These are phyloP conservation scores for Ichthyophthirius multifiliis DNA, from an alignment of 169 alveolate genomes.

Conservation along the genomic window DNA sequence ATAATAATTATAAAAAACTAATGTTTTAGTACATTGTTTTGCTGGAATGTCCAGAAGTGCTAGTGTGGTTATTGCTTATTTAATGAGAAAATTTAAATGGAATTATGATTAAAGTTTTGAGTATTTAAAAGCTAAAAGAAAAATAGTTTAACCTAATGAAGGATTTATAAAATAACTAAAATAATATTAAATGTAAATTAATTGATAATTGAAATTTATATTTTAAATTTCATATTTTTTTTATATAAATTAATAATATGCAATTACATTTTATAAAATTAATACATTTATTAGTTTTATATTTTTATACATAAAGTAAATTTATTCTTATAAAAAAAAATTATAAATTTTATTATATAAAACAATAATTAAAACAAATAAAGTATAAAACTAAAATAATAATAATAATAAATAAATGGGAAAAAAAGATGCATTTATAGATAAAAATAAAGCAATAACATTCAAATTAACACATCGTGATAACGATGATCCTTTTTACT, in stretches of 20 bases:
- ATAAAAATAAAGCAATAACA: not conserved
- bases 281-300: too few relatives aligned
- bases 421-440: not conserved
- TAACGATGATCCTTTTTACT: not conserved
- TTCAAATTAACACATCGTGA: not conserved
- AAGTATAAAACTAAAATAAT: not conserved
- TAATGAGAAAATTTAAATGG: conserved; percentile 27
- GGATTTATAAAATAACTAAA: not conserved
- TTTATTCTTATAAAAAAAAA: too few relatives aligned
- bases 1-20: not conserved
- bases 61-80: conserved; percentile 34
- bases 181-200: not conserved
- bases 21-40: conserved; percentile 35
- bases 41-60: conserved; percentile 47
- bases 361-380: too few relatives aligned
- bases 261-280: too few relatives aligned
- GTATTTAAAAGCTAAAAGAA: not conserved
- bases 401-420: not conserved
- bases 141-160: not conserved
- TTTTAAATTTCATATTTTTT: too few relatives aligned
- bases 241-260: too few relatives aligned
- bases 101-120: not conserved
- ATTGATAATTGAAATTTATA: too few relatives aligned
- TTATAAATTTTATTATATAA: too few relatives aligned
- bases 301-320: too few relatives aligned